Evolutionary conservation across 257 asterid genomes (phyloP), one percentile per base, ranked within the genome.

Genomic region (Rauvolfia tetraphylla): DNA sequence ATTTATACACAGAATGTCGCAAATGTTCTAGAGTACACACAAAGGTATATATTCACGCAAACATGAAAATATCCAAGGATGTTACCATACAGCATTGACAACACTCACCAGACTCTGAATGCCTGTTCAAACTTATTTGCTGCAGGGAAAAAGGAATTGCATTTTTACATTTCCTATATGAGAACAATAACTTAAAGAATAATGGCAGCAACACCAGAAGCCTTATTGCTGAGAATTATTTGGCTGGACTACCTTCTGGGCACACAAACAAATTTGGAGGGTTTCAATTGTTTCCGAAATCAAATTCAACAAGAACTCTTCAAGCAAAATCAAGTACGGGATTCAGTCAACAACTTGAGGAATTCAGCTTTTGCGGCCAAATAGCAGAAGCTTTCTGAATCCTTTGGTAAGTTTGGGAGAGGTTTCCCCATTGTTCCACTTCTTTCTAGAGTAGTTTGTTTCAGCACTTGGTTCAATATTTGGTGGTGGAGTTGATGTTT

Each of bases 351-450:
- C 34, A 54, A 74, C 20, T 22, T 58, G 44, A 70, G 77, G 38
- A 54, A 39, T 48, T 89, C 91, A 86, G 83, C 72, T 79, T 79
- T 82, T 86, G 67, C 91, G 85, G 69, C 97, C 96, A 54, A 91
- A 91, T 41, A 86, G 80, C 48, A 91, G 90, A 78, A 91, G 92
- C 77, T 84, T 87, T 78, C 97, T 81, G 84, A 91, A 83, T 79
- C 97, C 97, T 80, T 89, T 90, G 7, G 94, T 79, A 73, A 83
- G 74, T 81, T 84, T 90, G 20, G 92, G 88, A 54, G 91, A 83
- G 84, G 68, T 81, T 84, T 88, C 96, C 25, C 87, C 89, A 4
- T 77, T 81, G 69, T 71, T 85, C 97, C 97, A 91, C 86, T 91
- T 91, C 86, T 87, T 90, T 74, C 96, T 80, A 22, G 87, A 74